Percentiles rank a stretch among this genome's conserved stretches.
These are phyloP conservation scores for Alternaria angustiovoidea DNA, from an alignment of 2,329 filamentous ascomycete genomes.

Conservation along the genomic window DNA sequence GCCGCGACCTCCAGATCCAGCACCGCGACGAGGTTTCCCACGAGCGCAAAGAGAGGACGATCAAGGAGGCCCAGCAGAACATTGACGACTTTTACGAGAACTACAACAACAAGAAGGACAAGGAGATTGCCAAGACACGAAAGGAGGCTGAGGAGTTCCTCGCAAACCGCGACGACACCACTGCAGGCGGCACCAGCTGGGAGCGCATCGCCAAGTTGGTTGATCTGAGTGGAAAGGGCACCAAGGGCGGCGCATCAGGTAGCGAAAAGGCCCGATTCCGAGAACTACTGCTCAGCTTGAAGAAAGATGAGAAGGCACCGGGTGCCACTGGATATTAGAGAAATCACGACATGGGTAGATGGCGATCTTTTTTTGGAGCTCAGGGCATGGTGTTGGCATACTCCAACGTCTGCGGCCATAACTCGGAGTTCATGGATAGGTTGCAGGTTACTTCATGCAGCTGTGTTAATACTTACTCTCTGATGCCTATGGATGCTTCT, in stretches of 20 bases:
- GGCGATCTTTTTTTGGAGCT: conserved; percentile 17
- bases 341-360: conserved; percentile 10
- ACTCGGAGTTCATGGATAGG: conserved; percentile 35
- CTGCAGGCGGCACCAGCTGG: conserved; percentile 95
- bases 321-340: conserved; percentile 60
- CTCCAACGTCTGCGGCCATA: conserved; percentile 19
- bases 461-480: conserved; percentile 33
- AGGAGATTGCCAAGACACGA: conserved; percentile 84
- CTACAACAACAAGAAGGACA: conserved; percentile 98
- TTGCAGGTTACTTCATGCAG: conserved; percentile 29
- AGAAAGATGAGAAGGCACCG: conserved; percentile 90
- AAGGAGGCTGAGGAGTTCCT: conserved; percentile 95
- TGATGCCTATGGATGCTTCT: background rate
- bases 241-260: conserved; percentile 83
- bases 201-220: conserved; percentile 97
- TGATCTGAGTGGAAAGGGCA: conserved; percentile 94
- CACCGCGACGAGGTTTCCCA: conserved; percentile 86
- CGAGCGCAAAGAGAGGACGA: conserved; percentile 81
- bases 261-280: conserved; percentile 97
- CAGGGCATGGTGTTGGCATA: conserved; percentile 23
- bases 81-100: conserved; percentile 99
- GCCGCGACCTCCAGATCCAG: conserved; percentile 80
- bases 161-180: conserved; percentile 86
- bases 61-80: conserved; percentile 89
- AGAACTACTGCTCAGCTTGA: conserved; percentile 83